Evolutionary conservation across 176 grass and related monocot genomes (phyloP).

Genomic region (Chloris gayana): DNA sequence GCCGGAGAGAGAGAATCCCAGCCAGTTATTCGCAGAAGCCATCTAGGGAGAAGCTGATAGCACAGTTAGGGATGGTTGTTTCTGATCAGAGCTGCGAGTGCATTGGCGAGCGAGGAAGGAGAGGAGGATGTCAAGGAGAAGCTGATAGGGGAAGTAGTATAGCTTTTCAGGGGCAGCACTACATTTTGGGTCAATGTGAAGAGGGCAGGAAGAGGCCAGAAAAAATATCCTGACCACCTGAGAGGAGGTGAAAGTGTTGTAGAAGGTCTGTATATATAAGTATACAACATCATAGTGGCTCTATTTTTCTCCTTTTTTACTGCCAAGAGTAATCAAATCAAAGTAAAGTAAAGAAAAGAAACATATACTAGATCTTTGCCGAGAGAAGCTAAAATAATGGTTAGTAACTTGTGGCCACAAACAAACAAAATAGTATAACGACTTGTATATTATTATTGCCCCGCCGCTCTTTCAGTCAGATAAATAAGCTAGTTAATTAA

Average conservation of each 20-base stretch:
- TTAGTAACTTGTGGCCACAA: neutral
- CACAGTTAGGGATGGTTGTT: conserved; percentile 20
- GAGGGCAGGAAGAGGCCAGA: conserved; percentile 43
- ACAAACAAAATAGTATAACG: no score
- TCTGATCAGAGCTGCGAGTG: conserved; percentile 38
- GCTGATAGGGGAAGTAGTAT: conserved; percentile 27
- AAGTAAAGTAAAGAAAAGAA: neutral
- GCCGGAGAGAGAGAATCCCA: conserved; percentile 68
- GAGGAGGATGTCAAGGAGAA: conserved; percentile 14
- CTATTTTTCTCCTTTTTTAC: neutral
- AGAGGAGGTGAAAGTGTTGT: conserved; percentile 44
- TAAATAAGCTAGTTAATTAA: no score
- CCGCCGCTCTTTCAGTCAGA: no score
- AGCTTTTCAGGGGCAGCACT: conserved; percentile 37
- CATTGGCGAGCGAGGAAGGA: conserved; percentile 36
- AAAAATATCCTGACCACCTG: conserved; percentile 54
- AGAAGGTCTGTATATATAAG: conserved; percentile 47
- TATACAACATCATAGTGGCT: neutral
- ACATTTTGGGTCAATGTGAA: conserved; percentile 59
- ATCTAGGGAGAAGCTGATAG: conserved; percentile 38
- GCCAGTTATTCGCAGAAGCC: conserved; percentile 76
- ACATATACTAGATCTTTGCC: neutral
- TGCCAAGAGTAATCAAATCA: neutral
- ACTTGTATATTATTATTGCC: no score
- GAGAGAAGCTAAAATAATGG: neutral